Base-by-base conservation (phyloP, 805 yeast genomes). In the Candida dajiaensis region DNA sequence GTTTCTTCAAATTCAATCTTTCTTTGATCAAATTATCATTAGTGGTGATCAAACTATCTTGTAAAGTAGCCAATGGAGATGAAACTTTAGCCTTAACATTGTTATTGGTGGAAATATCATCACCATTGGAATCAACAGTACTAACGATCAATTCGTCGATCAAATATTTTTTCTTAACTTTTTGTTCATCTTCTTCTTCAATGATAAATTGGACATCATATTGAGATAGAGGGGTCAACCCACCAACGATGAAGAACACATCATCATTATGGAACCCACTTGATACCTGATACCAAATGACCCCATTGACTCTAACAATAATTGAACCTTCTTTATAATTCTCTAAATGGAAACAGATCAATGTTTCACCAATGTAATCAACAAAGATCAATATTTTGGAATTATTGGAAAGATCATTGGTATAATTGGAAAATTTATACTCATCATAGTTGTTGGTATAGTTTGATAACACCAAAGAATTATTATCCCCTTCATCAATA, bases 271-370 rank as follows among this genome's bases (percentile, higher is more conserved):
- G 59, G 15, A 70, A 68, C 41, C 80, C 80, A 35, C 77, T 70
- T 0, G 80, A 71, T 2, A 80, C 78, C 56, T 81, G 87, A 22
- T 80, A 76, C 89, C 89, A 83, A 13, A 77, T 71, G 20, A 83
- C 73, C 20, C 87, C 88, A 55, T 83, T 83, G 5, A 83, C 87
- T 45, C 70, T 64, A 12, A 72, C 73, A 40, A 69, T 65, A 6
- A 74, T 58, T 45, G 65, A 73, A 42, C 72, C 71, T 45, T 70
- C 67, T 40, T 62, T 59, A 18, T 71, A 70, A 43, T 76, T 71
- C 42, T 72, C 68, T 29, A 78, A 61, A 48, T 74, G 78, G 52
- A 78, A 76, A 2, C 76, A 75, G 33, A 78, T 67, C 19, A 77
- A 63, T 10, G 80, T 77, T 31, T 77, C 74, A 20, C 78, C 78